Percentiles rank a stretch among this genome's conserved stretches.
Conservation (phyloP, 2,329 filamentous ascomycete genomes). For the Ramichloridium luteum region DNA sequence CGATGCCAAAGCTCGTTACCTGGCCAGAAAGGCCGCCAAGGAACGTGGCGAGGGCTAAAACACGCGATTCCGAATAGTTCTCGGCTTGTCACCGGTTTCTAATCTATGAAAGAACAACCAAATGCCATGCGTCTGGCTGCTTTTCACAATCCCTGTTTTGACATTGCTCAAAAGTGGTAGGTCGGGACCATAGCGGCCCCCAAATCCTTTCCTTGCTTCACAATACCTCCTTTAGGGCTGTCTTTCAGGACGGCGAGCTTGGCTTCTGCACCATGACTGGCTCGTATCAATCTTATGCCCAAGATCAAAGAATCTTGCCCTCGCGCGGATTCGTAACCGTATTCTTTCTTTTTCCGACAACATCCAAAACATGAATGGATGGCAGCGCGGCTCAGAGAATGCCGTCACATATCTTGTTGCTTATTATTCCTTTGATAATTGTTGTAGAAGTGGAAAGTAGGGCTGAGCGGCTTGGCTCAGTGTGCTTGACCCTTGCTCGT, state of each 20-base stretch:
- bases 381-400: no score
- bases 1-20: slow-evolving; percentile 66
- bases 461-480: no score
- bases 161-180: no score
- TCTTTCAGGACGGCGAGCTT: slow-evolving; percentile 21
- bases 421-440: no score
- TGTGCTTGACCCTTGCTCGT: no score
- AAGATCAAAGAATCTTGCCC: slow-evolving; percentile 18
- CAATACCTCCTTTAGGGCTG: no score
- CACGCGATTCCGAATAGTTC: background rate
- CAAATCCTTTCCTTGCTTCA: no score
- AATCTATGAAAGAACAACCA: background rate
- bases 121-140: no score
- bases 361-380: slow-evolving; percentile 7
- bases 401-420: no score
- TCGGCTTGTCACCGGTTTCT: background rate
- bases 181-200: no score
- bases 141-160: no score
- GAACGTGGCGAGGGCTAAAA: slow-evolving; percentile 33
- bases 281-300: slow-evolving; percentile 23
- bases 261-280: slow-evolving; percentile 18
- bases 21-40: slow-evolving; percentile 63
- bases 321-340: slow-evolving; percentile 13
- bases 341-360: slow-evolving; percentile 7
- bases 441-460: no score